These are phyloP conservation scores for Cystobasidium sp. DNA, from an alignment of 1,284 basidiomycete species.

Conservation along the genomic window DNA sequence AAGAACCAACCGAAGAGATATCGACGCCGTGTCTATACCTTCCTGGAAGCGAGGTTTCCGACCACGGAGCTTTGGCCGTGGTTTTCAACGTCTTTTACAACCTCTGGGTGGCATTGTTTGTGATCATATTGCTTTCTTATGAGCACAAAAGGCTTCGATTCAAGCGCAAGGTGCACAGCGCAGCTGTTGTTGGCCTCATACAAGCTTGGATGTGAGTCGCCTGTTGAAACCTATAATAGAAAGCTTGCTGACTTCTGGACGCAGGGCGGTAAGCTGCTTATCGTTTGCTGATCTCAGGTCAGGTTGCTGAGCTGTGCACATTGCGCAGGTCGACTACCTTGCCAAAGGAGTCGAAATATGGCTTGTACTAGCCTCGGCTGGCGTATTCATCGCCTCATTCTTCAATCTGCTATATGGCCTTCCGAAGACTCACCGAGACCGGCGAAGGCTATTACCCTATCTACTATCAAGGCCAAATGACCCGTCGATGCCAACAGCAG, in stretches of 20 bases:
- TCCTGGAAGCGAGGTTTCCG: conserved; percentile 24
- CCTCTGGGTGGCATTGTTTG: conserved; percentile 32
- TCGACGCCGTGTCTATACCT: conserved; percentile 23
- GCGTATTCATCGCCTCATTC: conserved; percentile 31
- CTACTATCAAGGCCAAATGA: conserved; percentile 15
- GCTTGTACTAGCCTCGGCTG: conserved; percentile 29
- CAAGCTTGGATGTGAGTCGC: conserved; percentile 37
- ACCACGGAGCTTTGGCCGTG: conserved; percentile 28
- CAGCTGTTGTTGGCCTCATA: conserved; percentile 31
- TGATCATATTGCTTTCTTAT: conserved; percentile 26
- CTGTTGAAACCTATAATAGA: too few species aligned
- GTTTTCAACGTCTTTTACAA: conserved; percentile 37
- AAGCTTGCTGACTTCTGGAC: neutral
- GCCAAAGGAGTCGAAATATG: conserved; percentile 34
- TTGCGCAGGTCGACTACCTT: conserved; percentile 32
- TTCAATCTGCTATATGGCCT: conserved; percentile 40
- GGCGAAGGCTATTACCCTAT: conserved; percentile 27
- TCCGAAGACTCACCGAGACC: conserved; percentile 10
- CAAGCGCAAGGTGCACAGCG: conserved; percentile 32
- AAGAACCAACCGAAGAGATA: conserved; percentile 2
- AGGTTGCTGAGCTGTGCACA: neutral
- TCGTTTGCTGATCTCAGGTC: too few species aligned
- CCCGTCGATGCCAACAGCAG: conserved; percentile 19
- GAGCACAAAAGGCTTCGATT: conserved; percentile 38
- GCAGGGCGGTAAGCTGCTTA: conserved; percentile 1